Percentiles rank a stretch among this genome's conserved stretches.
Evolutionary conservation across 371 early-diverging fungal genomes (phyloP).

Genomic region (Haplosporangium sp.): DNA sequence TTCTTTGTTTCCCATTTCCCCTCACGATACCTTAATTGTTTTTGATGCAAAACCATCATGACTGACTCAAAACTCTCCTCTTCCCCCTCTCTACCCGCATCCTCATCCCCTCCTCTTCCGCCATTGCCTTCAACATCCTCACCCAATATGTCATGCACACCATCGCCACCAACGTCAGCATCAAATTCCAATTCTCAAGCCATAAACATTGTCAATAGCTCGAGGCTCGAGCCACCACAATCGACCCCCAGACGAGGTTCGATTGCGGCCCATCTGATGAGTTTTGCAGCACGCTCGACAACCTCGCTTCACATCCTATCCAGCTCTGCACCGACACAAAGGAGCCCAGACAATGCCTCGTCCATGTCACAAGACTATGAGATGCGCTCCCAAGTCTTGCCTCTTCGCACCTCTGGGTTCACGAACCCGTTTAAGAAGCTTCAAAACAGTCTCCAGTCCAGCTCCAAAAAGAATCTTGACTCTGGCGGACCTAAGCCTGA

Average conservation of each 20-base stretch:
- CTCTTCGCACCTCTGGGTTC: conserved; percentile 31
- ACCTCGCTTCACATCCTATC: conserved; percentile 45
- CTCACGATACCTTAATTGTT: conserved; percentile 1
- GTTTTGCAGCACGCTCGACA: conserved; percentile 38
- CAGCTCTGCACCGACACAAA: conserved; percentile 33
- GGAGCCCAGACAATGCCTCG: conserved; percentile 7
- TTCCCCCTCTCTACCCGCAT: background rate
- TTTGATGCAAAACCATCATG: conserved; percentile 1
- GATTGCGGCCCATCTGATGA: conserved; percentile 47
- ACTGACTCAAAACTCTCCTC: conserved; percentile 10
- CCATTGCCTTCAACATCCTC: conserved; percentile 3
- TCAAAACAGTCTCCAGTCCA: conserved; percentile 26
- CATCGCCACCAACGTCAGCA: conserved; percentile 4
- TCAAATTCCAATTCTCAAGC: conserved; percentile 21
- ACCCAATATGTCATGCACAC: conserved; percentile 10
- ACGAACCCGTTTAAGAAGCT: conserved; percentile 52
- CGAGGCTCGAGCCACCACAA: conserved; percentile 19
- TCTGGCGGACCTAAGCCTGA: conserved; percentile 11
- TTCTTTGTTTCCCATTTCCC: background rate
- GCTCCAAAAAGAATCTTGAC: conserved; percentile 26
- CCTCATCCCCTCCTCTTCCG: conserved; percentile 10
- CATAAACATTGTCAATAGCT: conserved; percentile 22
- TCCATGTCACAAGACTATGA: conserved; percentile 15
- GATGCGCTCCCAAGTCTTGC: conserved; percentile 24
- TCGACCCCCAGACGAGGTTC: conserved; percentile 38